These are phyloP conservation scores for Hymenoscyphus fructigenus DNA, from an alignment of 2,329 filamentous ascomycete species.

Conservation along the genomic window DNA sequence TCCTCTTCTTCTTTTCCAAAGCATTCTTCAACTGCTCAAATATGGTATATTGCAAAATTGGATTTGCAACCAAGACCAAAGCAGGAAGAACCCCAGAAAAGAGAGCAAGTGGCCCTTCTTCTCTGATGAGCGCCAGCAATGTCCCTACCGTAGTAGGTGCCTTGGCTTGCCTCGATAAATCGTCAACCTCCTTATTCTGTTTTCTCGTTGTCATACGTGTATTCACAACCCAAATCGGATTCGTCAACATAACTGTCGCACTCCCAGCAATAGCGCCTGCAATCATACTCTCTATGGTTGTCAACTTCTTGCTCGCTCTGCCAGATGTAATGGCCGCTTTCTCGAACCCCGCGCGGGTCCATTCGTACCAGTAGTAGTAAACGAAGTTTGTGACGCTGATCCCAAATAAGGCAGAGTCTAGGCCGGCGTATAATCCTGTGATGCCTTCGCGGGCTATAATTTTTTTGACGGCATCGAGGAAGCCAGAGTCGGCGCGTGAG, in stretches of 20 bases:
- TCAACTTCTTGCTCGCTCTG: constrained; percentile 76
- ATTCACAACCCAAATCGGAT: constrained; percentile 99
- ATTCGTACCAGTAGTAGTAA: constrained; percentile 99
- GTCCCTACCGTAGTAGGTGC: constrained; percentile 76
- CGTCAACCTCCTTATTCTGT: constrained; percentile 48
- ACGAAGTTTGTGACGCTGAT: constrained; percentile 99
- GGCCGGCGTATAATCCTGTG: constrained; percentile 83
- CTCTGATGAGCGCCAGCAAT: constrained; percentile 72
- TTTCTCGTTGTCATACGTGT: constrained; percentile 94
- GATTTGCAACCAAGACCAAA: constrained; percentile 93
- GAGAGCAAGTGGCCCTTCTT: constrained; percentile 81
- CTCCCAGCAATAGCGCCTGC: constrained; percentile 91
- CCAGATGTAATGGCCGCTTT: constrained; percentile 71
- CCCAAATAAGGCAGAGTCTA: constrained; percentile 92
- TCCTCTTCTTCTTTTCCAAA: constrained; percentile 70
- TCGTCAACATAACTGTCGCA: constrained; percentile 92
- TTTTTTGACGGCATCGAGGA: constrained; percentile 76
- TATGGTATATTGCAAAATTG: constrained; percentile 96
- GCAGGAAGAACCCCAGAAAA: constrained; percentile 93
- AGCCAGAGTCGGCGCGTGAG: constrained; percentile 82
- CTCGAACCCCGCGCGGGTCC: constrained; percentile 86
- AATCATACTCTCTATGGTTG: constrained; percentile 90
- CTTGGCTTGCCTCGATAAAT: constrained; percentile 47
- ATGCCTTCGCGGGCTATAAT: constrained; percentile 93
- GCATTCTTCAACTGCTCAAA: constrained; percentile 97